Conservation (phyloP, 495 filamentous ascomycete species). For the Podospora appendiculata region DNA sequence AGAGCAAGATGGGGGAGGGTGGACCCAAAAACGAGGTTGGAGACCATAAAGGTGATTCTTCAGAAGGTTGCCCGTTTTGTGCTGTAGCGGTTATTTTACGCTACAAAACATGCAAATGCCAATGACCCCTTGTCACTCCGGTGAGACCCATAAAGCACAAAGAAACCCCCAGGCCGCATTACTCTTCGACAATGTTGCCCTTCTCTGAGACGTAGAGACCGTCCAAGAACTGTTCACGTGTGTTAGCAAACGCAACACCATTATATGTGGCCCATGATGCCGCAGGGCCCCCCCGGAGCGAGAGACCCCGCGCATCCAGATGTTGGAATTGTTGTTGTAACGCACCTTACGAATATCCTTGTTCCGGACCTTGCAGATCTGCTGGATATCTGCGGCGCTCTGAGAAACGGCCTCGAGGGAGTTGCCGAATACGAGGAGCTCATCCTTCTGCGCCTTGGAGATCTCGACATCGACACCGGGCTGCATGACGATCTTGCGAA, state of each 20-base stretch:
- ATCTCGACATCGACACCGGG: slow-evolving; percentile 81
- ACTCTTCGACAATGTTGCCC: slow-evolving; percentile 78
- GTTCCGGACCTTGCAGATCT: slow-evolving; percentile 97
- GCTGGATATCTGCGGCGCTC: slow-evolving; percentile 97
- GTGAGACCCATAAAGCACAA: slow-evolving; percentile 35
- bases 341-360: slow-evolving; percentile 99
- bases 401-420: slow-evolving; percentile 94
- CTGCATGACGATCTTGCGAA: slow-evolving; percentile 82
- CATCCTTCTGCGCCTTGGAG: slow-evolving; percentile 91
- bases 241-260: neutral
- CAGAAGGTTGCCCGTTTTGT: slow-evolving; percentile 39
- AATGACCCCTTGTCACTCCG: slow-evolving; percentile 33
- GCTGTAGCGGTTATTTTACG: slow-evolving; percentile 31
- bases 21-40: neutral
- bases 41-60: slow-evolving; percentile 13
- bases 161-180: slow-evolving; percentile 40
- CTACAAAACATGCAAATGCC: slow-evolving; percentile 54
- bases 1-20: neutral
- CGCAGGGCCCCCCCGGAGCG: no score
- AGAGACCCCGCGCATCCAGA: no score
- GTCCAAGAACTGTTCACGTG: slow-evolving; percentile 79
- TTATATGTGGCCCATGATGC: neutral
- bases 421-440: slow-evolving; percentile 88
- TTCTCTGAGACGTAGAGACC: slow-evolving; percentile 98
- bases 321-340: slow-evolving; percentile 2